Evolutionary conservation across 768 basidiomycete species (phyloP), one percentile per base, ranked within the genome.

Genomic region (Leccinum subgranulosum): DNA sequence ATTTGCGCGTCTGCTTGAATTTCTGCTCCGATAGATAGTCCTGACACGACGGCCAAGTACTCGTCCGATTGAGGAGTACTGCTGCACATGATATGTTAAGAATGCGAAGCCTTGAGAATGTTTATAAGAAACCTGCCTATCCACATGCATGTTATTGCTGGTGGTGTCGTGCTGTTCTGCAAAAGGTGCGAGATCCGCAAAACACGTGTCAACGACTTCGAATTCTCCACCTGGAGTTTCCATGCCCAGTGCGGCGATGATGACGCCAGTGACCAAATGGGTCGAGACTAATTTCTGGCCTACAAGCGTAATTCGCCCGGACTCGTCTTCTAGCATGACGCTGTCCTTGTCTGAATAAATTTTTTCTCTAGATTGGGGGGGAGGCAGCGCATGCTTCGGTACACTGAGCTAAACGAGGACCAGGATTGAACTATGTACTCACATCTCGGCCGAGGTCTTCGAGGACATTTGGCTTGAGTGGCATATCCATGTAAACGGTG

Each of bases 401-500:
- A 51, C 47, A 2, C 31, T 60, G 53, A 55, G 52, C 45, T 31
- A 53, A 54, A 49, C 54, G 56, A 58, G 14, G 31, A 36, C 4
- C 23, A 25, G 15, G 43, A 61, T 59, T 21, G 52, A 49, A 45
- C 53, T 54, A 49, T 21, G 34, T 21, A 79, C 92, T 64, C 67
- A 98, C 97, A 65, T 99, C 94, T 70, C 91, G 82, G 23, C 88
- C 93, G 62, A 98, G 83, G 61, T 99, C 97, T 65, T 94, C 90
- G 60, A 99, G 81, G n/a, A 99, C 91, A 67, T 98, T 98, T 0
- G 96, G 96, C 68, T 99, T 99, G 52, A 98, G 79, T 9, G 94
- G 92, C 97, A 99, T 99, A 59, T 99, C 94, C 86, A 98, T 88
- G 72, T 98, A 99, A 6, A 98, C 87, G 0, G 97, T 99, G 4